Conservation (phyloP, 441 rosid species). For the Croton setiger region DNA sequence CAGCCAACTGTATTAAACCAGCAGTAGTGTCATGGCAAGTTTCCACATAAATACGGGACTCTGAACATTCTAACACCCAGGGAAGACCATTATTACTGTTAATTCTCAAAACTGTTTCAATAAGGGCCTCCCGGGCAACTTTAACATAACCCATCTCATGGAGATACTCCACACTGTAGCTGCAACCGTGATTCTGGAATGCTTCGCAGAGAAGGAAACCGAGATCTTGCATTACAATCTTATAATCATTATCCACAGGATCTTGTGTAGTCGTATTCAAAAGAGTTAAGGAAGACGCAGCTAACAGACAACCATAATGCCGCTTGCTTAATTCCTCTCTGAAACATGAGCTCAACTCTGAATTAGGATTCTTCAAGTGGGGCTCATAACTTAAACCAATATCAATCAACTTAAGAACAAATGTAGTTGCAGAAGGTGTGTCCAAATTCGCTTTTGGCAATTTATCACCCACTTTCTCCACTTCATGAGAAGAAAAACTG, state of each 20-base stretch:
- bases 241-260: conserved; percentile 47
- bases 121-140: conserved; percentile 72
- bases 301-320: conserved; percentile 71
- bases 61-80: conserved; percentile 84
- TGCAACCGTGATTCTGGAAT: conserved; percentile 46
- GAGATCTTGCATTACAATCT: conserved; percentile 70
- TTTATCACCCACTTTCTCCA: conserved; percentile 31
- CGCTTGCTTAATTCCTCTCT: conserved; percentile 29
- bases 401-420: conserved; percentile 80
- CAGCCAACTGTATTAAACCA: conserved; percentile 71
- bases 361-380: conserved; percentile 39
- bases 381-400: conserved; percentile 94
- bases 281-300: conserved; percentile 79
- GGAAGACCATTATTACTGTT: conserved; percentile 51
- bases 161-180: conserved; percentile 64
- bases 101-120: conserved; percentile 66
- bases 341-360: conserved; percentile 32
- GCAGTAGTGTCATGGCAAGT: conserved; percentile 87
- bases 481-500: conserved; percentile 42
- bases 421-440: conserved; percentile 48
- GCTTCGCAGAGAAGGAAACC: conserved; percentile 78
- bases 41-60: conserved; percentile 62
- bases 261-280: conserved; percentile 41
- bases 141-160: conserved; percentile 68
- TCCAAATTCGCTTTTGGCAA: conserved; percentile 35